Conservation (phyloP, 2,329 filamentous ascomycete species). For the Penicillium nordicum region DNA sequence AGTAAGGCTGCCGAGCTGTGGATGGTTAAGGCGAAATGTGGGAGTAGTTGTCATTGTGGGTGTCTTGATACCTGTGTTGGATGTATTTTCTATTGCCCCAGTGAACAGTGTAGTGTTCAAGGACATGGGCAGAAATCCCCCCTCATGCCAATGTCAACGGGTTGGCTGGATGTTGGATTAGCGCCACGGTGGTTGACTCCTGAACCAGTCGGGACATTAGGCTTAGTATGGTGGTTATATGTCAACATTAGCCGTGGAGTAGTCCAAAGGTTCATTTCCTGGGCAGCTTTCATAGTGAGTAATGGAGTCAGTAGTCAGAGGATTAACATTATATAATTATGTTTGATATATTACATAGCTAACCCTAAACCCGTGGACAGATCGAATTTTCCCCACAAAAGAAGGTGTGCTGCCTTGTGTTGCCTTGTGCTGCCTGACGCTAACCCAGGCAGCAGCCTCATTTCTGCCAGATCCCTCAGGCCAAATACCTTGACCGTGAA, state of each 20-base stretch:
- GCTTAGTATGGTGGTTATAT: neutral
- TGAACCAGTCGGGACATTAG: neutral
- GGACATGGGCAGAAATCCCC: neutral
- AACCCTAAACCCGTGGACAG: too few relatives aligned
- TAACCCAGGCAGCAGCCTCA: conserved; percentile 1
- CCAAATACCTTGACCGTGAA: neutral
- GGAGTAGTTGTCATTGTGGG: neutral
- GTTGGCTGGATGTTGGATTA: neutral
- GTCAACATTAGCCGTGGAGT: too few relatives aligned
- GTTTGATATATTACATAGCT: too few relatives aligned
- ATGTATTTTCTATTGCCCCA: too few relatives aligned
- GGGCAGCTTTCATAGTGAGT: too few relatives aligned
- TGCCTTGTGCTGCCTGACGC: neutral
- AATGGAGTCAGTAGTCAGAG: too few relatives aligned
- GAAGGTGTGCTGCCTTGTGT: conserved; percentile 1
- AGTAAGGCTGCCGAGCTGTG: neutral
- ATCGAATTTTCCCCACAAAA: neutral
- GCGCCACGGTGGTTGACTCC: neutral
- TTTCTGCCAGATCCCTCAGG: neutral
- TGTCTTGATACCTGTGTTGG: too few relatives aligned
- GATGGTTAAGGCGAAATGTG: neutral
- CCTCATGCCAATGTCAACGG: neutral
- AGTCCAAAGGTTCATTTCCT: too few relatives aligned
- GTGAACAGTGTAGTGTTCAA: neutral
- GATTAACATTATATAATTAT: too few relatives aligned